phyloP scores from a whole-genome alignment of 805 yeast genomes.

The Schwanniomyces occidentalis region DNA sequence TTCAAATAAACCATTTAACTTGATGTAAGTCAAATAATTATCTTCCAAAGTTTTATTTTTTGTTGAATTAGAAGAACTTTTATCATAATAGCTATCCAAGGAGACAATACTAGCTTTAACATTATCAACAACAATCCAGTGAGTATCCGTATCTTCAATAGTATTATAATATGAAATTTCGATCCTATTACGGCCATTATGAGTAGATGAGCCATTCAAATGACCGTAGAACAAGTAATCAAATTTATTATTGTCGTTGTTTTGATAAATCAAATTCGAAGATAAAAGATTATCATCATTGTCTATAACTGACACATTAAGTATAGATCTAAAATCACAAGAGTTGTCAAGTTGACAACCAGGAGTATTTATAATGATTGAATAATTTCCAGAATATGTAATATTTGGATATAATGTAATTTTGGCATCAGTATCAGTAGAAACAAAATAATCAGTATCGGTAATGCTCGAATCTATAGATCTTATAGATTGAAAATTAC shows the following conservation, averaged over 20 bases:
- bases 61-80: slow-evolving; percentile 27
- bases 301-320: slow-evolving; percentile 68
- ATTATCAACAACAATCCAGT: slow-evolving; percentile 72
- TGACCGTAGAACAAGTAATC: slow-evolving; percentile 76
- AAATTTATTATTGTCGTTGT: slow-evolving; percentile 76
- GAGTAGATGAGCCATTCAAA: slow-evolving; percentile 43
- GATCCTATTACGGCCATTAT: slow-evolving; percentile 28
- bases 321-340: slow-evolving; percentile 71
- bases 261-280: slow-evolving; percentile 64
- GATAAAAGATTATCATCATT: slow-evolving; percentile 46
- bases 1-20: slow-evolving; percentile 80
- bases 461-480: slow-evolving; percentile 26
- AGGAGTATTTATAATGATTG: slow-evolving; percentile 76
- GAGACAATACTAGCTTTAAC: slow-evolving; percentile 50
- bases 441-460: slow-evolving; percentile 35
- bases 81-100: slow-evolving; percentile 41
- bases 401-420: slow-evolving; percentile 67
- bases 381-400: slow-evolving; percentile 70
- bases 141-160: slow-evolving; percentile 15
- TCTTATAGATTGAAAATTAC: slow-evolving; percentile 29
- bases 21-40: slow-evolving; percentile 31
- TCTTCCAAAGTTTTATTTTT: slow-evolving; percentile 13
- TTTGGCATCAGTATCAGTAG: slow-evolving; percentile 27
- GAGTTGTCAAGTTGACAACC: slow-evolving; percentile 74
- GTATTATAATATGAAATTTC: slow-evolving; percentile 26